Evolutionary conservation across 371 early-diverging fungal genomes (phyloP), one percentile per base, ranked within the genome.

Genomic region (Saksenaea oblongispora): DNA sequence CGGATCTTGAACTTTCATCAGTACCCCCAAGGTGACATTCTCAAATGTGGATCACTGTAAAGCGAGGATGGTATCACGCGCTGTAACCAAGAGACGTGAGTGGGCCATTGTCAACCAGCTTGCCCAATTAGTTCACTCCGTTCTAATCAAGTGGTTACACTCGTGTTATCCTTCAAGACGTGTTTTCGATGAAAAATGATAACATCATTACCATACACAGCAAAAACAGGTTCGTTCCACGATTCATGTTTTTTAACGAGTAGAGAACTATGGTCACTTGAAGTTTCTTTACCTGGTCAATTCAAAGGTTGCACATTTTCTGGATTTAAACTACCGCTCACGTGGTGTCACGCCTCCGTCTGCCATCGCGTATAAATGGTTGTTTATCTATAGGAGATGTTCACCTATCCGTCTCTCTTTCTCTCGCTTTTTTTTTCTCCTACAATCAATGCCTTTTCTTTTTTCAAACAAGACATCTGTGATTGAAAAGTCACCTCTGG

Each of bases 261-360:
- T 7, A 7, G 31, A 31, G 7, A 31, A 31, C 31, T 7, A 31
- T 7, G 3, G 39, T 39, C 39, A 39, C 11, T 39, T 39, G 31
- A 31, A 7, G 7, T 31, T 31, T 4, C 31, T 31, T 31, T 31
- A 2, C 31, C 4, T 31, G 31, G 31, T 47, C 10, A 10, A n/a
- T 7, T n/a, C 9, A n/a, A 18, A 22, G 51, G 51, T 47, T 26
- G 22, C 51, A 47, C 51, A 47, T 22, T 31, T 31, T 31, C 31
- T 31, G 2, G 22, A 47, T 14, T 47, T 47, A 47, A 47, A 22
- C 18, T 22, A 5, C 51, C 51, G 51, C 51, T 47, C 51, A 47
- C 51, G 51, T 47, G 51, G 51, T 47, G 51, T 47, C 51, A 47
- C 51, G n/a, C 51, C 51, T 22, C 17, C 51, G 22, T 47, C 51